Percentiles rank a stretch among this genome's conserved stretches.
phyloP scores from a whole-genome alignment of 129 eudicot species.

The Escallonia herrerae region DNA sequence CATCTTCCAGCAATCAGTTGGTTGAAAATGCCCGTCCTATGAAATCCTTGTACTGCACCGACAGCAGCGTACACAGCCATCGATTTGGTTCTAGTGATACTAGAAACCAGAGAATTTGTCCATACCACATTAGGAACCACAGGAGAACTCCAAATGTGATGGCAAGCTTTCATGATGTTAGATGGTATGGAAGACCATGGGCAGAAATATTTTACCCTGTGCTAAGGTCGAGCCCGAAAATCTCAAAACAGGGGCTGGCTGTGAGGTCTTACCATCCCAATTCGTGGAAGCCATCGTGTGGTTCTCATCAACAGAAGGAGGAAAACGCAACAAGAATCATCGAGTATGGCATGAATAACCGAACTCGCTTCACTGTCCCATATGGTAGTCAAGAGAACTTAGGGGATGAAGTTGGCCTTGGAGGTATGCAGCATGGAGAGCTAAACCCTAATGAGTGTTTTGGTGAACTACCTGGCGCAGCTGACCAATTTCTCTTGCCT shows the following conservation, averaged over 20 bases:
- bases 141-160: neutral
- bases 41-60: neutral
- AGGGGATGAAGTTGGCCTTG: neutral
- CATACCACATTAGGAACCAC: neutral
- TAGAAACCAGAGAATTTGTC: constrained; percentile 14
- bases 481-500: constrained; percentile 1
- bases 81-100: neutral
- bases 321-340: neutral
- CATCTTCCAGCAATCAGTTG: constrained; percentile 5
- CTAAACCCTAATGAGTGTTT: constrained; percentile 1
- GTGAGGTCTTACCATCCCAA: constrained; percentile 7
- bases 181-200: constrained; percentile 15
- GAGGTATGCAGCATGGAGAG: neutral
- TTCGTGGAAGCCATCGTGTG: constrained; percentile 1
- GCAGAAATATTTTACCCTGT: constrained; percentile 13
- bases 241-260: constrained; percentile 23
- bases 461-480: neutral
- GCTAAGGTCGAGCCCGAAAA: constrained; percentile 6
- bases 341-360: constrained; percentile 7
- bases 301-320: constrained; percentile 5
- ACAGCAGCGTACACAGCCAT: neutral
- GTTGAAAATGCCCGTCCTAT: constrained; percentile 1
- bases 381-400: constrained; percentile 1
- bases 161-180: constrained; percentile 7
- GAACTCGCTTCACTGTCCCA: constrained; percentile 1